phyloP scores from a whole-genome alignment of 2,329 filamentous ascomycete species.

The Blastomyces gilchristii region DNA sequence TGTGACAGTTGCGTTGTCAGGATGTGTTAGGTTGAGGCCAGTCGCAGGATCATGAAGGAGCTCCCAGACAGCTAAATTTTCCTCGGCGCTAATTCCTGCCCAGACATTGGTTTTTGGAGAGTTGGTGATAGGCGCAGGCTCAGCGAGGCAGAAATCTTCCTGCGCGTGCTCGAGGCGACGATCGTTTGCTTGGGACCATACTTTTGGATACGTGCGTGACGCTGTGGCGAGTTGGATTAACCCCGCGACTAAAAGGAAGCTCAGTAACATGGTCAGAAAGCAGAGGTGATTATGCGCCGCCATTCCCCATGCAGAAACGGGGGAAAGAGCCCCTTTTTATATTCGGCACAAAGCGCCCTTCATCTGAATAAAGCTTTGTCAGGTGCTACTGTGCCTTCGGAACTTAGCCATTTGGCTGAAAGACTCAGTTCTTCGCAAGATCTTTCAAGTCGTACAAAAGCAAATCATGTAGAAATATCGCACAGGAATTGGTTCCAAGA shows the following conservation, averaged over 20 bases:
- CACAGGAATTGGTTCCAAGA: not conserved
- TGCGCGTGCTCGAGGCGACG: not conserved
- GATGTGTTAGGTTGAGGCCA: conserved; percentile 39
- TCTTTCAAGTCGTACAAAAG: not conserved
- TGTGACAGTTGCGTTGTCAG: conserved; percentile 21
- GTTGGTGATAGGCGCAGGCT: not conserved
- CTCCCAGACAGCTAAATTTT: conserved; percentile 37
- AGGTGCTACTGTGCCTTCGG: not conserved
- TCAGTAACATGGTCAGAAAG: not conserved
- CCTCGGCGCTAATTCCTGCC: conserved; percentile 33
- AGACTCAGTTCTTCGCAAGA: not conserved
- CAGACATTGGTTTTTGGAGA: conserved; percentile 37
- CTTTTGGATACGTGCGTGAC: not conserved
- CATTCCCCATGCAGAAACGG: not conserved
- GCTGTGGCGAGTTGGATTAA: not conserved
- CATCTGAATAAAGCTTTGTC: not conserved
- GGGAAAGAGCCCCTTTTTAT: not conserved
- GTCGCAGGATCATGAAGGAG: conserved; percentile 33
- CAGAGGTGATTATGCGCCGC: not conserved
- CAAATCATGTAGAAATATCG: not conserved
- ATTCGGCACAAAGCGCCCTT: not conserved
- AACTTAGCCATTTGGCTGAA: not conserved
- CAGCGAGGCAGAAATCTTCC: not conserved
- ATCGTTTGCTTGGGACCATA: too few relatives aligned
- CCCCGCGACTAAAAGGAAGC: not conserved